A percentile compares a stretch with the other conserved stretches of the same genome.
These are phyloP conservation scores for Singerocomus inundabilis DNA, from an alignment of 1,284 basidiomycete species.

Conservation along the genomic window DNA sequence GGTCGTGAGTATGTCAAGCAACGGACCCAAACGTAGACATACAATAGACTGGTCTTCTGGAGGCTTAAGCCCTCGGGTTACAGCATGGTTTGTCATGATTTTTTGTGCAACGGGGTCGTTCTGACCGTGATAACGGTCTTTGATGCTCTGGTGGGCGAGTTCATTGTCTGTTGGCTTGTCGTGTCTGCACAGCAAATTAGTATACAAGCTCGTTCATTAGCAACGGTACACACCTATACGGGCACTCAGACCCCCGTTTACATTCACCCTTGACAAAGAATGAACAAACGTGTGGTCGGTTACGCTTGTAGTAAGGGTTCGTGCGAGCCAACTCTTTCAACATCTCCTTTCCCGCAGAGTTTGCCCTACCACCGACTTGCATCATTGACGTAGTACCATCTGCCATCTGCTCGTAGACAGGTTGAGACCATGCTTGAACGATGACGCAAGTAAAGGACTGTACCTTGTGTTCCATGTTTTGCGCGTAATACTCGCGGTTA, in stretches of 20 bases:
- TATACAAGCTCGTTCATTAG: not conserved
- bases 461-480: slow-evolving; percentile 92
- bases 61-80: slow-evolving; percentile 78
- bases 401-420: slow-evolving; percentile 47
- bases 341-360: slow-evolving; percentile 90
- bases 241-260: slow-evolving; percentile 88
- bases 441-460: slow-evolving; percentile 19
- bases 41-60: slow-evolving; percentile 88
- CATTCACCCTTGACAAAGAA: slow-evolving; percentile 97
- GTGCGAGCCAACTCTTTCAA: slow-evolving; percentile 90
- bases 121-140: slow-evolving; percentile 87
- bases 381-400: slow-evolving; percentile 63
- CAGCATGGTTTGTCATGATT: slow-evolving; percentile 75
- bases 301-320: slow-evolving; percentile 96
- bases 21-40: slow-evolving; percentile 35
- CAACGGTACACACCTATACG: slow-evolving; percentile 62
- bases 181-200: slow-evolving; percentile 52
- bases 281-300: slow-evolving; percentile 90
- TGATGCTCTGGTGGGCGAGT: slow-evolving; percentile 87
- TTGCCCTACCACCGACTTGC: slow-evolving; percentile 62
- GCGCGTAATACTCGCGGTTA: slow-evolving; percentile 96
- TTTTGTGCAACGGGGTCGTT: slow-evolving; percentile 92
- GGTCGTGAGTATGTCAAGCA: slow-evolving; percentile 6
- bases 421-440: slow-evolving; percentile 2
- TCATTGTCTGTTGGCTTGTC: slow-evolving; percentile 85